phyloP scores from a whole-genome alignment of 1,284 basidiomycete species.

The Schizophyllum commune region DNA sequence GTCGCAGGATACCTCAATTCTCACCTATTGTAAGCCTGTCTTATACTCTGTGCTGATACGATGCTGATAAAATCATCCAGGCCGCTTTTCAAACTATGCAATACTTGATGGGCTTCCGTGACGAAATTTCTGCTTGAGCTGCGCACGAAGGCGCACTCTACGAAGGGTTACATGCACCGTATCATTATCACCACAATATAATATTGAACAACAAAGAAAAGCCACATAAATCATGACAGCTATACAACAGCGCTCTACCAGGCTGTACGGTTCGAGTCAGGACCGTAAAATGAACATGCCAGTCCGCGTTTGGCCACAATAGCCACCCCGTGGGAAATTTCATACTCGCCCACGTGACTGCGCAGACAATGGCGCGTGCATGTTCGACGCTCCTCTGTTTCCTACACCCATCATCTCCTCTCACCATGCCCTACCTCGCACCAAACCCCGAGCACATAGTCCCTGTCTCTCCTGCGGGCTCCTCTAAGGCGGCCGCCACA shows the following conservation, averaged over 20 bases:
- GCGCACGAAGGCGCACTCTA: no score
- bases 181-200: no score
- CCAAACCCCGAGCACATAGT: neutral
- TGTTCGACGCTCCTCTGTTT: neutral
- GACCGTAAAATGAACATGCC: no score
- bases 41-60: no score
- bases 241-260: no score
- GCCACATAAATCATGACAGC: no score
- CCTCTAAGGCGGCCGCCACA: neutral
- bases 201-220: no score
- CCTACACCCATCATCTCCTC: neutral
- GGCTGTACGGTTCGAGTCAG: no score
- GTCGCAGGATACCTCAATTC: slow-evolving; percentile 54
- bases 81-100: slow-evolving; percentile 66
- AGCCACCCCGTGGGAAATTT: no score
- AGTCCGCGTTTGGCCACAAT: no score
- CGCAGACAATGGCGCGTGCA: neutral
- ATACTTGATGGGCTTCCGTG: slow-evolving; percentile 59
- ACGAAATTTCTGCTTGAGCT: neutral
- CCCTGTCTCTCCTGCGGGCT: neutral
- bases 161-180: no score
- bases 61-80: slow-evolving; percentile 20
- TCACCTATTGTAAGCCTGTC: slow-evolving; percentile 45
- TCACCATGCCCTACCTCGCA: neutral
- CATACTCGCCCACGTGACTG: no score